Evolutionary conservation across 164 flowering plant genomes (phyloP), one percentile per base, ranked within the genome.

Genomic region (Kalanchoe fedtschenkoi): DNA sequence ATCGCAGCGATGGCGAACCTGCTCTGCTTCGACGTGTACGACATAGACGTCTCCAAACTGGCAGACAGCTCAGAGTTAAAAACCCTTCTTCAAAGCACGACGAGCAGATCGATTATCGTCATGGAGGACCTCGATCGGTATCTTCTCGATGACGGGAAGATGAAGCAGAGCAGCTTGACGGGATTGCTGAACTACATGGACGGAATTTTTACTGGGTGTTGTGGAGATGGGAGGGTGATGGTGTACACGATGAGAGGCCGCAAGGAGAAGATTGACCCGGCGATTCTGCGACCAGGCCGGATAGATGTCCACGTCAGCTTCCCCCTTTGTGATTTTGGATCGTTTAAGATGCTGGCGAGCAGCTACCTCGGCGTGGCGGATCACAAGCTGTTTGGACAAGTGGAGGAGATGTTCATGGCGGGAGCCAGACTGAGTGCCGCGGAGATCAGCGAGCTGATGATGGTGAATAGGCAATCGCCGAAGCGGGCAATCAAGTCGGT

Each of bases 401-500:
- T 91, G 1, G 90, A 91, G 59, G 95, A 88, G 67, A 73, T 78
- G 13, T 83, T 91, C 58, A 83, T 75, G 35, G 65, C 55, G 58
- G 88, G 88, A 4, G 79, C 76, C 58, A 76, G 77, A 21, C 43
- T 91, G 60, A 85, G 84, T 37, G 91, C 81, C 34, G 96, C 96
- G 3, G 90, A 91, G 70, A 77, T 91, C 56, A 83, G 95, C 0
- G 96, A 85, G 73, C 74, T 91, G 24, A 80, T 91, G 91, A 82
- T 85, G 0, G 79, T 81, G 28, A 86, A 91, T 63, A 77, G 91
- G 64, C 67, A 59, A 58, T 88, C 96, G 0, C 87, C 97, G 4
- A 88, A 77, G 30, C 81, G 97, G 51, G 97, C 97, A 3, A 28
- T 91, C 61, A 91, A 83, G 60, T 68, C 89, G 3, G 85, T 88